Evolutionary conservation across 2,329 filamentous ascomycete genomes (phyloP), one percentile per base, ranked within the genome.

Genomic region (Boeremia exigua): DNA sequence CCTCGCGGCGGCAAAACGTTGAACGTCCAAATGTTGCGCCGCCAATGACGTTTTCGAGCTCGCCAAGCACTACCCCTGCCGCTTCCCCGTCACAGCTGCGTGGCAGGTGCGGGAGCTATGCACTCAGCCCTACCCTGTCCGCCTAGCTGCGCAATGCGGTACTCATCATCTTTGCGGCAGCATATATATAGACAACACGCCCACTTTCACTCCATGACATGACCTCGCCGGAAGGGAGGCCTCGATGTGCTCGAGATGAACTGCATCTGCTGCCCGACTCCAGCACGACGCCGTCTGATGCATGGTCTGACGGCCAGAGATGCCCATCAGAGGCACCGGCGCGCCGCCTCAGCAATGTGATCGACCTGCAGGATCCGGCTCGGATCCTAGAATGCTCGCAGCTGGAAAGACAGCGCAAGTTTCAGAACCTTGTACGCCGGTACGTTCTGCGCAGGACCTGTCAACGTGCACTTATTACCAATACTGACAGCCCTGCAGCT

Each of bases 401-500:
- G 38, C 39, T 64, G 11, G 61, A 68, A 37, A 47, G 70, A 36
- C 70, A 73, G 59, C 59, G 62, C 15, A 51, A 53, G 10, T 72
- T 75, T 56, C 71, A 75, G 61, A 59, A 66, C 40, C 58, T 75
- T 17, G 70, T 75, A 30, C 65, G 71, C 23, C 61, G 63, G 73
- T 68, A 45, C 44, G 56, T 59, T n/a, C 34, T 47, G 37, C 23
- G 34, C 50, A 27, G 17, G 30, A 37, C 45, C 17, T 23, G 47
- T 49, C 47, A 46, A 37, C 9, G 32, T 47, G 7, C 29, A n/a
- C 6, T 23, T 29, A 29, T 47, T 30, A 42, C 29, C 19, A 7
- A 33, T 19, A 33, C 44, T 56, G 19, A 54, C 47, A 37, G 37
- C 32, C 50, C 15, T 19, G 19, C 60, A 94, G 90, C 67, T 96